phyloP scores from a whole-genome alignment of 1,139 yeast species.

The Pichia sp. region DNA sequence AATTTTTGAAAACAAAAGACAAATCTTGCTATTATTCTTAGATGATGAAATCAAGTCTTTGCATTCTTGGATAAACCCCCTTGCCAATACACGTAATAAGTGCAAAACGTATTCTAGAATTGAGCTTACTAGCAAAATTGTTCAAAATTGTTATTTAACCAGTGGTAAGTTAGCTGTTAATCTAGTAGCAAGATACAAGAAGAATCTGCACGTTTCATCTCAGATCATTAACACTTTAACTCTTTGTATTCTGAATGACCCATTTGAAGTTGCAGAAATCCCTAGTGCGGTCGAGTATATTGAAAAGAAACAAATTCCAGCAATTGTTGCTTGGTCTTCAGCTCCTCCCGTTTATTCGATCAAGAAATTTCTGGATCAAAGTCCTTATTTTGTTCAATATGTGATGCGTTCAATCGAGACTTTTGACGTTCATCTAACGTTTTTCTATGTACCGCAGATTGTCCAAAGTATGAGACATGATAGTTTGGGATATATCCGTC shows the following conservation, averaged over 20 bases:
- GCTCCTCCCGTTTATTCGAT: slow-evolving; percentile 82
- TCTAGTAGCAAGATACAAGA: slow-evolving; percentile 49
- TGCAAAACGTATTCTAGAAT: slow-evolving; percentile 23
- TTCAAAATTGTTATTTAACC: slow-evolving; percentile 50
- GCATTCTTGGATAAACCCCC: slow-evolving; percentile 73
- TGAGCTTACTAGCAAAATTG: slow-evolving; percentile 30
- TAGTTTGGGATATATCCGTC: slow-evolving; percentile 72
- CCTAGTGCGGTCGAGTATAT: slow-evolving; percentile 60
- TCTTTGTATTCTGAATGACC: slow-evolving; percentile 30
- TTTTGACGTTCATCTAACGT: slow-evolving; percentile 82
- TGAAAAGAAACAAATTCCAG: slow-evolving; percentile 34
- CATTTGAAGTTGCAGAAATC: slow-evolving; percentile 51
- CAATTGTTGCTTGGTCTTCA: slow-evolving; percentile 67
- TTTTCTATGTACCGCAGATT: slow-evolving; percentile 96
- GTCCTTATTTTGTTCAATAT: slow-evolving; percentile 66
- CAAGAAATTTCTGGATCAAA: slow-evolving; percentile 62
- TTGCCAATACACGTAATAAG: slow-evolving; percentile 35
- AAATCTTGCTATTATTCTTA: slow-evolving; percentile 51
- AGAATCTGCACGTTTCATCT: slow-evolving; percentile 6
- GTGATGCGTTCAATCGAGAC: slow-evolving; percentile 86
- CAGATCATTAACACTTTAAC: slow-evolving; percentile 12
- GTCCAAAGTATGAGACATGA: slow-evolving; percentile 89
- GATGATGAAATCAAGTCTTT: slow-evolving; percentile 69
- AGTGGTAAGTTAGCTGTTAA: slow-evolving; percentile 72
- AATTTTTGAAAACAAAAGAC: slow-evolving; percentile 34